A percentile compares a stretch with the other conserved stretches of the same genome.
phyloP scores from a whole-genome alignment of 2,329 filamentous ascomycete genomes.

The Diaporthe ilicicola region DNA sequence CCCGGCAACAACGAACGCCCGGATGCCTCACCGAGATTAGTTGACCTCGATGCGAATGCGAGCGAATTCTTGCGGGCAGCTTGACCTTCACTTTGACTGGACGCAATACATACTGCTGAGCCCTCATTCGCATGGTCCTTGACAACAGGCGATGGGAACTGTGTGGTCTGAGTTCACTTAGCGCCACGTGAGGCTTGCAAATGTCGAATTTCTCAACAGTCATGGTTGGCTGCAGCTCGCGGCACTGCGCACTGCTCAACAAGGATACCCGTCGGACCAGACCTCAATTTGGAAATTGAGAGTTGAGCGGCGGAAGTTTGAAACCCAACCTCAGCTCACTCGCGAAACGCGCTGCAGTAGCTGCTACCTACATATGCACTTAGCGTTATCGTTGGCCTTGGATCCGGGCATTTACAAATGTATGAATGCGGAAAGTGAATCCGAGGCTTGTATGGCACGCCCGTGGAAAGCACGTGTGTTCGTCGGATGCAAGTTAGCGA shows the following conservation, averaged over 20 bases:
- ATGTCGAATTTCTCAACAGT: not conserved
- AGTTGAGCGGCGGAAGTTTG: conserved; percentile 14
- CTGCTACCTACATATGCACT: conserved; percentile 6
- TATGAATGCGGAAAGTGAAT: conserved; percentile 23
- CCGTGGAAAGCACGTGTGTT: conserved; percentile 17
- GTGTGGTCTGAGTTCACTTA: not conserved
- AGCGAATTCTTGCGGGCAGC: not conserved
- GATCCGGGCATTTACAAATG: conserved; percentile 1
- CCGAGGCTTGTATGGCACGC: not conserved
- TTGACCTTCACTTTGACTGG: not conserved
- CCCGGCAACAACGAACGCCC: conserved; percentile 7
- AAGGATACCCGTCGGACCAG: conserved; percentile 14
- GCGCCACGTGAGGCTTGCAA: not conserved
- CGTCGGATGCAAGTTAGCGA: conserved; percentile 24
- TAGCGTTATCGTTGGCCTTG: conserved; percentile 17
- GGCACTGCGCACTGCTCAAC: not conserved
- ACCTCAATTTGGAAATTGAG: conserved; percentile 21
- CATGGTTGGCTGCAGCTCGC: not conserved
- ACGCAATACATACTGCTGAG: not conserved
- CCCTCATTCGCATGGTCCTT: not conserved
- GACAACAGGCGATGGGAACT: not conserved
- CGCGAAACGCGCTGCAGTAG: conserved; percentile 25
- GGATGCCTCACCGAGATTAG: conserved; percentile 9
- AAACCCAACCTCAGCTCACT: conserved; percentile 25
- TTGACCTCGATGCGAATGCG: conserved; percentile 4